Conservation (phyloP, 257 asterid species). For the Lantana camara region DNA sequence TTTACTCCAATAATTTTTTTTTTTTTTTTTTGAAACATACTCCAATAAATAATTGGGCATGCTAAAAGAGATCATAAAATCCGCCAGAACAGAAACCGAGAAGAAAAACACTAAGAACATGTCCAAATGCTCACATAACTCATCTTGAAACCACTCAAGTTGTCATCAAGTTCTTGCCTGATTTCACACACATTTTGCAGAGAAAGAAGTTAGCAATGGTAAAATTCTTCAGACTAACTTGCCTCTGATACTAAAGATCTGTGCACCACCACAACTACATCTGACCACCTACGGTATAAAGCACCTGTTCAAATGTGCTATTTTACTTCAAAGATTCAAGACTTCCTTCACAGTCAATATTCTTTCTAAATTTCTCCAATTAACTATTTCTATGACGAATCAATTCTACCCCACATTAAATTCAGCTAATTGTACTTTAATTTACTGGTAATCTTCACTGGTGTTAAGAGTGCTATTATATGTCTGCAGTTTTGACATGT, state of each 20-base stretch:
- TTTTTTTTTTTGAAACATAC: too few species aligned
- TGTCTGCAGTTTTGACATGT: constrained; percentile 12
- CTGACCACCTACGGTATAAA: neutral
- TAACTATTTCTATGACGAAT: neutral
- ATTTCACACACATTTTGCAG: neutral
- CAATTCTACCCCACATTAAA: neutral
- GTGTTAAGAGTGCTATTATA: neutral
- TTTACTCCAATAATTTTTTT: neutral
- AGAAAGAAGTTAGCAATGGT: neutral
- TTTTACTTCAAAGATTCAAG: neutral
- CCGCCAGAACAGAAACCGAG: neutral
- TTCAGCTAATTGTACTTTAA: constrained; percentile 10
- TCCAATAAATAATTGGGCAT: too few species aligned
- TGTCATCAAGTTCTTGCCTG: neutral
- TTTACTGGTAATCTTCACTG: neutral
- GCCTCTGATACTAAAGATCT: neutral
- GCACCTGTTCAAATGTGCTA: neutral
- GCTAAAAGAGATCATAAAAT: neutral
- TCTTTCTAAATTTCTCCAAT: neutral
- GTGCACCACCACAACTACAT: constrained; percentile 1
- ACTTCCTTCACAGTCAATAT: constrained; percentile 5
- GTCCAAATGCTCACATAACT: neutral
- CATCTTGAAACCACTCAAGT: too few species aligned
- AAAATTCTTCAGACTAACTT: constrained; percentile 4
- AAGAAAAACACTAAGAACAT: neutral